Percentiles rank a stretch among this genome's conserved stretches.
Evolutionary conservation across 805 yeast species (phyloP).

Genomic region (Pachysolen tannophilus): DNA sequence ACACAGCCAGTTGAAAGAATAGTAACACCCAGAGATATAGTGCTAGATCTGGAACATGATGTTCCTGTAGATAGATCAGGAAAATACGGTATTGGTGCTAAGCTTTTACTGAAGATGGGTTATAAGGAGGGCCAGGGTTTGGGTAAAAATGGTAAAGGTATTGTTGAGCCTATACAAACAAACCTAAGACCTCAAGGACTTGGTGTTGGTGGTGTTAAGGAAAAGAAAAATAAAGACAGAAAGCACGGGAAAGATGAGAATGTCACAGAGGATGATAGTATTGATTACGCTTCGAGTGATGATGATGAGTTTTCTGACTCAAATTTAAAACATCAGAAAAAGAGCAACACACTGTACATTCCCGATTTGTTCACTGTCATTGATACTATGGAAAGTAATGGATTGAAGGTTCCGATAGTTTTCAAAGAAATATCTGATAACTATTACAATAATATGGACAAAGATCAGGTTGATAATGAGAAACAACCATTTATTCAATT

Average conservation of each 20-base stretch:
- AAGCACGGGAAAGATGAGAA: constrained; percentile 12
- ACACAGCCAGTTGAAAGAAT: too few species aligned
- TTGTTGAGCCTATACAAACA: constrained; percentile 72
- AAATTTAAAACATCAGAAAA: constrained; percentile 1
- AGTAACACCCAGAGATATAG: too few species aligned
- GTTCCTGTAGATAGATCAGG: constrained; percentile 11
- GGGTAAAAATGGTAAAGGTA: constrained; percentile 70
- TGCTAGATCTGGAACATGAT: too few species aligned
- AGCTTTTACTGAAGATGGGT: constrained; percentile 77
- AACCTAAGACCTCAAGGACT: constrained; percentile 54
- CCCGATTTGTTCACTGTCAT: constrained; percentile 30
- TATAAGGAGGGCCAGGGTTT: constrained; percentile 77
- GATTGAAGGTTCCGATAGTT: constrained; percentile 26
- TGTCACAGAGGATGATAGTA: constrained; percentile 4
- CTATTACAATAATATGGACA: neutral
- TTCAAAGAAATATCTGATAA: constrained; percentile 28
- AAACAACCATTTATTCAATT: constrained; percentile 8
- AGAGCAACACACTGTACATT: neutral
- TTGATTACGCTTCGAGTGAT: constrained; percentile 17
- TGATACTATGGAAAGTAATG: constrained; percentile 25
- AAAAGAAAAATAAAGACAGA: constrained; percentile 21
- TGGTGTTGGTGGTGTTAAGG: constrained; percentile 65
- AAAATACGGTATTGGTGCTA: constrained; percentile 79
- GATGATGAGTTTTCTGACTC: constrained; percentile 14
- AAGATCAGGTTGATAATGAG: constrained; percentile 5